A percentile compares a stretch with the other conserved stretches of the same genome.
Conservation (phyloP, 2,329 filamentous ascomycete genomes). For the Conoideocrella luteorostrata region DNA sequence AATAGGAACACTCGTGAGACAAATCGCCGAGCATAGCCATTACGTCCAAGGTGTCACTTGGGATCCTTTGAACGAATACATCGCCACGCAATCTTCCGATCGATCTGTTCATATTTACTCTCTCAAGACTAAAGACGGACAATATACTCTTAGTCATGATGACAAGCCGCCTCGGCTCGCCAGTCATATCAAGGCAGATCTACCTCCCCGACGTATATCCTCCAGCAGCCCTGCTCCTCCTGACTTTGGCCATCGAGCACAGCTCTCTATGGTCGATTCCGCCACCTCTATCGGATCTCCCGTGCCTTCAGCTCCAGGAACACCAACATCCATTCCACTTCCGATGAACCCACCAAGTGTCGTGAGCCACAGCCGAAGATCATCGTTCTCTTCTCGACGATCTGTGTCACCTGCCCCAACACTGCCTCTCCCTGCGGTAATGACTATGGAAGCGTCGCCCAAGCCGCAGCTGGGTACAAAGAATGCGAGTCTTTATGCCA, state of each 20-base stretch:
- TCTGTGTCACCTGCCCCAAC: slow-evolving; percentile 92
- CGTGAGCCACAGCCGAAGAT: slow-evolving; percentile 86
- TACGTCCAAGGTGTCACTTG: slow-evolving; percentile 98
- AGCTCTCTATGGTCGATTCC: slow-evolving; percentile 50
- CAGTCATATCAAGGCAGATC: slow-evolving; percentile 73
- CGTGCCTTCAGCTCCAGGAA: slow-evolving; percentile 84
- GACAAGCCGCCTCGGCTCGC: slow-evolving; percentile 73
- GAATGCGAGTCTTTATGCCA: slow-evolving; percentile 88
- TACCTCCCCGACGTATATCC: slow-evolving; percentile 85
- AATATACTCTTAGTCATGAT: slow-evolving; percentile 69
- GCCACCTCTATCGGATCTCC: slow-evolving; percentile 66
- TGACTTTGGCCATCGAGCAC: slow-evolving; percentile 64
- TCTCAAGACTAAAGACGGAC: slow-evolving; percentile 90
- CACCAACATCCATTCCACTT: slow-evolving; percentile 78
- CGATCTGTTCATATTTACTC: slow-evolving; percentile 97
- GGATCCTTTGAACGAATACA: slow-evolving; percentile 97
- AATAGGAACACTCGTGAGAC: slow-evolving; percentile 62
- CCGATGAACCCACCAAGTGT: slow-evolving; percentile 94
- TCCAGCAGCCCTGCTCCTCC: slow-evolving; percentile 89
- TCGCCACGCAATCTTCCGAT: slow-evolving; percentile 96
- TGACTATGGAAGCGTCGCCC: slow-evolving; percentile 86
- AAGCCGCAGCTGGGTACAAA: slow-evolving; percentile 68
- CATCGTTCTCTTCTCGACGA: slow-evolving; percentile 81
- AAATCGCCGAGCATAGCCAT: slow-evolving; percentile 95
- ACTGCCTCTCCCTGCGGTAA: slow-evolving; percentile 87